Evolutionary conservation across 495 filamentous ascomycete species (phyloP).

Genomic region (Aspergillus egyptiacus): DNA sequence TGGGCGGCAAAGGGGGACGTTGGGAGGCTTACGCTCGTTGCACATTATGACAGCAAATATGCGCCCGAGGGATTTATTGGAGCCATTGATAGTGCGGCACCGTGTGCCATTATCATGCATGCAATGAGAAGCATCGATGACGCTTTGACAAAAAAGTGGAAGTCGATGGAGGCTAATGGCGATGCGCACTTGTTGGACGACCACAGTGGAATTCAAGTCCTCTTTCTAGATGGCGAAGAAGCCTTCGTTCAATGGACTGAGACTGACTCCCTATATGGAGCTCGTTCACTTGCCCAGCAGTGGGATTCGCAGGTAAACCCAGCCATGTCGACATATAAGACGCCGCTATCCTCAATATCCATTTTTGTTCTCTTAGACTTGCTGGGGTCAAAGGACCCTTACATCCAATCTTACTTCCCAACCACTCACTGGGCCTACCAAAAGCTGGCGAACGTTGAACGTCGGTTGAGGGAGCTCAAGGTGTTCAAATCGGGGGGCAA

Average conservation of each 20-base stretch:
- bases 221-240: slow-evolving; percentile 92
- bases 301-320: slow-evolving; percentile 66
- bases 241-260: slow-evolving; percentile 75
- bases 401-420: slow-evolving; percentile 72
- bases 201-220: slow-evolving; percentile 77
- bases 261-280: slow-evolving; percentile 80
- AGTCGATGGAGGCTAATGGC: slow-evolving; percentile 56
- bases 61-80: slow-evolving; percentile 85
- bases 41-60: slow-evolving; percentile 89
- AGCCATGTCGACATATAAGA: slow-evolving; percentile 67
- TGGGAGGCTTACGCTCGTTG: slow-evolving; percentile 75
- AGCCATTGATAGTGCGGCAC: slow-evolving; percentile 86
- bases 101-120: slow-evolving; percentile 89
- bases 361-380: slow-evolving; percentile 93
- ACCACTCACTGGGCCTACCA: slow-evolving; percentile 93
- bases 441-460: slow-evolving; percentile 60
- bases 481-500: slow-evolving; percentile 44
- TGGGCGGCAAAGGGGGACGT: slow-evolving; percentile 68
- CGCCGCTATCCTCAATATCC: slow-evolving; percentile 67
- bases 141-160: slow-evolving; percentile 77
- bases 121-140: slow-evolving; percentile 71
- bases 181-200: slow-evolving; percentile 51
- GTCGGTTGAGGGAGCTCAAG: slow-evolving; percentile 54
- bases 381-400: slow-evolving; percentile 64
- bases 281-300: slow-evolving; percentile 65